phyloP scores from a whole-genome alignment of 192 early-diverging fungal genomes.

The Rhizoclosmatium sp. region DNA sequence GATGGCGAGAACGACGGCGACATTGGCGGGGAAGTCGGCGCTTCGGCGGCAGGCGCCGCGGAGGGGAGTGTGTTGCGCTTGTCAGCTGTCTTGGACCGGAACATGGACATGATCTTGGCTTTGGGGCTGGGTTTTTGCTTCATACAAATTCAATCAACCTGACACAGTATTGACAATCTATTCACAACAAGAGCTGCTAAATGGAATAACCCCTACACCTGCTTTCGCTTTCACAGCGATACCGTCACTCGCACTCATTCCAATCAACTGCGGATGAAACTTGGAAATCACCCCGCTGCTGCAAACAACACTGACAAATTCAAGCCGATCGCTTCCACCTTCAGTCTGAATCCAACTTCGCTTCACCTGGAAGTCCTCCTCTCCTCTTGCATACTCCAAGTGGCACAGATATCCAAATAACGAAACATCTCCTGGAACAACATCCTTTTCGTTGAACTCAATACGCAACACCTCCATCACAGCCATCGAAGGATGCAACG shows the following conservation, averaged over 20 bases:
- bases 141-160: neutral
- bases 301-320: neutral
- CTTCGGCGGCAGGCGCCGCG: neutral
- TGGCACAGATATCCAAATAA: constrained; percentile 31
- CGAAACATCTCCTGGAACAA: neutral
- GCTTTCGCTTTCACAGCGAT: too few species aligned
- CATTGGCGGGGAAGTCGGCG: neutral
- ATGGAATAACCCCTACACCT: too few species aligned
- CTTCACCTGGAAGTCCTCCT: neutral
- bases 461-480: constrained; percentile 23
- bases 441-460: neutral
- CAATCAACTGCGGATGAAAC: constrained; percentile 1
- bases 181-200: too few species aligned
- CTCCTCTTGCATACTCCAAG: constrained; percentile 8
- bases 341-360: neutral
- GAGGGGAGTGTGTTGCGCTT: neutral
- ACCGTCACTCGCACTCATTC: neutral
- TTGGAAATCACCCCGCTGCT: neutral
- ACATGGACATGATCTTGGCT: neutral
- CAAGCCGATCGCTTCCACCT: neutral
- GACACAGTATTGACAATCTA: neutral
- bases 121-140: neutral
- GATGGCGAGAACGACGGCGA: neutral
- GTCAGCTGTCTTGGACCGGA: neutral
- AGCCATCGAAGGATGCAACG: neutral